These are phyloP conservation scores for Triticum timopheevii DNA, from an alignment of 176 grass and related monocot species.

Conservation along the genomic window DNA sequence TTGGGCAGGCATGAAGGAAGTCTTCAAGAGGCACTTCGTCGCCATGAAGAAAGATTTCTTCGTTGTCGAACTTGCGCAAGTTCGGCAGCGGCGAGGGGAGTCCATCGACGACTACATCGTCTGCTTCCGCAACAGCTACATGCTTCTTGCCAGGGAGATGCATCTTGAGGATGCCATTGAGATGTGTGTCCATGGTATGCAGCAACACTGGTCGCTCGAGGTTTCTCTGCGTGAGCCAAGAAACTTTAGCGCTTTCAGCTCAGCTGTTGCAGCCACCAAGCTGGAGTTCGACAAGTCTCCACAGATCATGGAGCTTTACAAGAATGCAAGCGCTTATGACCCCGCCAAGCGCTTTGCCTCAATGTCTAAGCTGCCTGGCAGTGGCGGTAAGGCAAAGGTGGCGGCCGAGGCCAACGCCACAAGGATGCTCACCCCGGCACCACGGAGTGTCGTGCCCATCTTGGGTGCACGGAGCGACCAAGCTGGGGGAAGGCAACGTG, in stretches of 20 bases:
- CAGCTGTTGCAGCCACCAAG: not conserved
- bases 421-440: not conserved
- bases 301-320: not conserved
- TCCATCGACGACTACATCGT: too few relatives aligned
- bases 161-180: too few relatives aligned
- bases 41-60: too few relatives aligned
- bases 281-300: not conserved
- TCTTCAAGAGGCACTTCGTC: too few relatives aligned
- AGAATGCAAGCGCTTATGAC: not conserved
- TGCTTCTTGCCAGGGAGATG: too few relatives aligned
- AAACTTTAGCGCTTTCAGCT: not conserved
- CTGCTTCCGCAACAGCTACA: too few relatives aligned
- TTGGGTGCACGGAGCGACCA: not conserved
- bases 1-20: too few relatives aligned
- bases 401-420: not conserved
- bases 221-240: too few relatives aligned
- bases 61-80: too few relatives aligned
- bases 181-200: too few relatives aligned
- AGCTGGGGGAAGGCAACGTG: rapidly evolving
- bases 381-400: not conserved
- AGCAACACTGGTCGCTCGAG: too few relatives aligned
- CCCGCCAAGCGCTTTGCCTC: not conserved
- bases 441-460: not conserved
- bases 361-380: not conserved
- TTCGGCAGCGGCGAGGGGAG: too few relatives aligned